Evolutionary conservation across 2,329 filamentous ascomycete species (phyloP).

Genomic region (Eurotiales sp.): DNA sequence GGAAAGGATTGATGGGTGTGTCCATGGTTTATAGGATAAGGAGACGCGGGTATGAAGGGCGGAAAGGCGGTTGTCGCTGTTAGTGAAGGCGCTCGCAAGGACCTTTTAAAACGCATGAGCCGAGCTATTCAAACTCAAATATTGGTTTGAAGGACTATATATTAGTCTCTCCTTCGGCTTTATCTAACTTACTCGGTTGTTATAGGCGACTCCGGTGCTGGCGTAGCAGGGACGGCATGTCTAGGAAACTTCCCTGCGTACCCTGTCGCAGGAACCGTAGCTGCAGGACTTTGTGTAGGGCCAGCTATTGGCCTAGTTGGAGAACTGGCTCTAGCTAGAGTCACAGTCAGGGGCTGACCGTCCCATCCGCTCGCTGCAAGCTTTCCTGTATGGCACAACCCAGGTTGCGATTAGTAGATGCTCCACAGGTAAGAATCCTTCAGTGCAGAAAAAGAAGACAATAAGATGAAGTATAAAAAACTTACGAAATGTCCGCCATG

Average conservation of each 20-base stretch:
- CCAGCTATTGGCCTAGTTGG: constrained; percentile 41
- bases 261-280: background rate
- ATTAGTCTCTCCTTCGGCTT: background rate
- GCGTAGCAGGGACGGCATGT: constrained; percentile 22
- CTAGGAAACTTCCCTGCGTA: constrained; percentile 23
- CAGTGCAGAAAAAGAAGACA: too few species aligned
- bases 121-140: too few species aligned
- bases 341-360: constrained; percentile 41
- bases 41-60: background rate
- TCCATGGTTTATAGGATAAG: background rate
- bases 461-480: too few species aligned
- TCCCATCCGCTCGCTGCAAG: constrained; percentile 42
- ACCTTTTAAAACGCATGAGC: background rate
- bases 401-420: background rate
- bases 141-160: too few species aligned
- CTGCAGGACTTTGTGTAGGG: constrained; percentile 35
- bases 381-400: constrained; percentile 26
- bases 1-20: background rate
- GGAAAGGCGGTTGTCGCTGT: background rate
- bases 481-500: constrained; percentile 42
- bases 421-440: background rate
- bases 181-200: constrained; percentile 29
- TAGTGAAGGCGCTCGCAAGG: background rate
- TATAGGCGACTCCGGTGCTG: constrained; percentile 30
- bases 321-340: constrained; percentile 36